These are phyloP conservation scores for Tetracentron sinense DNA, from an alignment of 164 flowering plant species.

Conservation along the genomic window DNA sequence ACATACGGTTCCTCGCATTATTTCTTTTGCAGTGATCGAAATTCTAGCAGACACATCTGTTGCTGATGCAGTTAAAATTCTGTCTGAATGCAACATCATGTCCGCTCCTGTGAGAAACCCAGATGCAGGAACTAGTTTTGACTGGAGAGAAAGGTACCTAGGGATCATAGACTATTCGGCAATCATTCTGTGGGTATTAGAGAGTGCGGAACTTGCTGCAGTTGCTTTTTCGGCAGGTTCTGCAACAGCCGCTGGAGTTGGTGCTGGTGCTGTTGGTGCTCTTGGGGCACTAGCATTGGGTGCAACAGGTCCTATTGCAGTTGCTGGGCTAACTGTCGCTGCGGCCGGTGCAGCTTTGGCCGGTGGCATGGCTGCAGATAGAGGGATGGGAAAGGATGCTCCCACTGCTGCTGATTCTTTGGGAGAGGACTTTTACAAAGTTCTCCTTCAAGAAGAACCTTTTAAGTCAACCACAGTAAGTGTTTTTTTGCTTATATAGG, in stretches of 20 bases:
- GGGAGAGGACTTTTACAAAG: conserved; percentile 85
- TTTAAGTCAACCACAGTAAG: conserved; percentile 89
- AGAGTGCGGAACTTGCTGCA: conserved; percentile 87
- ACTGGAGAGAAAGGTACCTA: conserved; percentile 76
- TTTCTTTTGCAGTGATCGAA: conserved; percentile 59
- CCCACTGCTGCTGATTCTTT: conserved; percentile 66
- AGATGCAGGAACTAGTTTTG: conserved; percentile 35
- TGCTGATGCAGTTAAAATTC: conserved; percentile 62
- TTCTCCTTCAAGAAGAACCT: conserved; percentile 83
- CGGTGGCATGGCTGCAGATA: conserved; percentile 76
- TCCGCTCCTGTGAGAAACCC: conserved; percentile 81
- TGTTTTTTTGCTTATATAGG: background rate
- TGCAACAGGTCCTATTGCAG: conserved; percentile 77
- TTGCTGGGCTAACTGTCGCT: conserved; percentile 78
- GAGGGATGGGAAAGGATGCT: conserved; percentile 68
- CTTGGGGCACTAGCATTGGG: conserved; percentile 85
- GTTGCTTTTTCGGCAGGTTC: conserved; percentile 63
- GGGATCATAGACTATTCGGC: conserved; percentile 86
- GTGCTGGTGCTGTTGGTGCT: conserved; percentile 83
- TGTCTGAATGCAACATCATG: conserved; percentile 70
- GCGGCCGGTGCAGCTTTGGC: conserved; percentile 88
- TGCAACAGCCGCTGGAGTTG: conserved; percentile 85
- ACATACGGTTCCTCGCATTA: background rate
- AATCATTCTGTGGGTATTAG: conserved; percentile 79
- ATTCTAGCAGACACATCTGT: conserved; percentile 68